Evolutionary conservation across 225 moss, liverwort and hornwort species (phyloP), one percentile per base, ranked within the genome.

Genomic region (Antitrichia curtipendula): DNA sequence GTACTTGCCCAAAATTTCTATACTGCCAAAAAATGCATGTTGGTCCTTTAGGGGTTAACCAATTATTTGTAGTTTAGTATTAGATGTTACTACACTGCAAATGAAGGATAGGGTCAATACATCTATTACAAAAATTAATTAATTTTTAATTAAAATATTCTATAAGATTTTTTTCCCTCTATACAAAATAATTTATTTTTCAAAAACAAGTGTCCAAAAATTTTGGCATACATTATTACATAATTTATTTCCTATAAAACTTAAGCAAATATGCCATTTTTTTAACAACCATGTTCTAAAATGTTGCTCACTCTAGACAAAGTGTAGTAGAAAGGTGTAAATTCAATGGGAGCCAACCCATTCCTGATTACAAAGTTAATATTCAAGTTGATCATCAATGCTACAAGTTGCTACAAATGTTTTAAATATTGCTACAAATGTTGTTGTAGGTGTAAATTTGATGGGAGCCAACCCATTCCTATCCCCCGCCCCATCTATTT

Each of bases 21-120:
- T n/a, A n/a, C n/a, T n/a, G n/a, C n/a, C n/a, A n/a, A n/a, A n/a
- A n/a, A n/a, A n/a, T n/a, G n/a, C n/a, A n/a, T n/a, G n/a, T n/a
- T n/a, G n/a, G n/a, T n/a, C n/a, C n/a, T n/a, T n/a, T n/a, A n/a
- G n/a, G n/a, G n/a, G n/a, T n/a, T n/a, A n/a, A n/a, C n/a, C n/a
- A n/a, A n/a, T n/a, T n/a, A n/a, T n/a, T n/a, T n/a, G n/a, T n/a
- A n/a, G n/a, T n/a, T n/a, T n/a, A n/a, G n/a, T n/a, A n/a, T 43
- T 27, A 27, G 6, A 43, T 25, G 6, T 28, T 71, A 28, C 6
- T 0, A 43, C 3, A 43, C 3, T 0, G 0, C 6, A 71, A 28
- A 17, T 16, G 6, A 27, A 71, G 9, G 5, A 0, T 28, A 45
- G 3, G 28, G 10, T 10, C 0, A 1, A 0, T 6, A 43, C 28